Evolutionary conservation across 2,329 filamentous ascomycete species (phyloP), one percentile per base, ranked within the genome.

Genomic region (Aphanocladium album): DNA sequence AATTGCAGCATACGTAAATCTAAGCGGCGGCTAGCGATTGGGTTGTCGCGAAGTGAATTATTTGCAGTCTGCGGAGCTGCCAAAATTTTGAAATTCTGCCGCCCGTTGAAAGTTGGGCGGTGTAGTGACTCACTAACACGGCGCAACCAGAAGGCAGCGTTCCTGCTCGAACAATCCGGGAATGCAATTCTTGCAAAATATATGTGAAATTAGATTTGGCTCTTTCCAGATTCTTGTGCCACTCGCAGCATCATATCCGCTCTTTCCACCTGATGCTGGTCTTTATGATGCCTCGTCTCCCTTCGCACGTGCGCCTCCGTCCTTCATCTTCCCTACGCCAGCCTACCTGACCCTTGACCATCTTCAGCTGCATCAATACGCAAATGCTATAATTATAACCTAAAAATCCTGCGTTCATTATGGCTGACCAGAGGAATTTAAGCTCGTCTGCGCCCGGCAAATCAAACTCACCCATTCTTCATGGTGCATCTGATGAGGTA

Each of bases 11-110:
- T 60, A 27, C 43, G 45, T 46, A 52, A 35, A n/a, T 21, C 17
- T 14, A 21, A n/a, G 25, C 49, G 1, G 21, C 21, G 21, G 12
- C 16, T 19, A n/a, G 17, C 5, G 9, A 25, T 43, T 51, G 37
- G 8, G 27, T 17, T 59, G 56, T 52, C 37, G 46, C 56, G 19
- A 52, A 43, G 47, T 52, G 47, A 59, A 45, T 43, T 50, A 2
- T 21, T 33, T 35, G 33, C 37, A 19, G 41, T 39, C 37, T 23
- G 33, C 25, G 41, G 61, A 45, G 37, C 45, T 16, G 37, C 33
- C 19, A 43, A 55, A 59, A 51, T 56, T 60, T 62, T 62, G 45
- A 27, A 37, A 62, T 63, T 63, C 62, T 63, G 62, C 62, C 62
- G 21, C 12, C 19, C 12, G 5, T 57, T 16, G 33, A 27, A 14